A percentile compares a stretch with the other conserved stretches of the same genome.
These are phyloP conservation scores for Sarcodon aspratus DNA, from an alignment of 768 basidiomycete species.

Conservation along the genomic window DNA sequence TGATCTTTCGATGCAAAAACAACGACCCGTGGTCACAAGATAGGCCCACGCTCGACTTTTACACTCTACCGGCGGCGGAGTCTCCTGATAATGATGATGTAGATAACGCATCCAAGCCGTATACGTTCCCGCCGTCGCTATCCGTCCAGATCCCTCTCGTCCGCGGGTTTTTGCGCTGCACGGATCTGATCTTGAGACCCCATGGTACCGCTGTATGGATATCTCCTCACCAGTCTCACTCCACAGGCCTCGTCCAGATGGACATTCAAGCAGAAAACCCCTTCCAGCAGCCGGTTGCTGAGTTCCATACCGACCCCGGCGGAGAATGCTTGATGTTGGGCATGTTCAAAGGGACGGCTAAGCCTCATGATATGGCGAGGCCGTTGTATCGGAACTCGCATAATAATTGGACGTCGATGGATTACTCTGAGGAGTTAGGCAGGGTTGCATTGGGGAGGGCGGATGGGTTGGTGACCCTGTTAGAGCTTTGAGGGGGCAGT, in stretches of 20 bases:
- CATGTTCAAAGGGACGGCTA: too few relatives aligned
- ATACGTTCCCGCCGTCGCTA: constrained; percentile 39
- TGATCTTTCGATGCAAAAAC: constrained; percentile 49
- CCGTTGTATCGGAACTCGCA: too few relatives aligned
- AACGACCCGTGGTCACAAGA: constrained; percentile 50
- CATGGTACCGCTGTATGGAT: constrained; percentile 56
- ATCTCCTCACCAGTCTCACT: constrained; percentile 35
- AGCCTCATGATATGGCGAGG: too few relatives aligned
- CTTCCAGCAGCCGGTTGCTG: too few relatives aligned
- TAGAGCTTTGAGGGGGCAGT: constrained; percentile 19
- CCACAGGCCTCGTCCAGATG: constrained; percentile 23
- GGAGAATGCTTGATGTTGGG: too few relatives aligned
- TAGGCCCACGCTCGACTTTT: constrained; percentile 36
- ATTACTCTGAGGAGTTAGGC: constrained; percentile 49
- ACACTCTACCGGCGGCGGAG: constrained; percentile 28
- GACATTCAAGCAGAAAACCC: constrained; percentile 10
- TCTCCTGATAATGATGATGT: constrained; percentile 11
- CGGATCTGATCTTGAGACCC: constrained; percentile 38
- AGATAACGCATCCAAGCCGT: constrained; percentile 13
- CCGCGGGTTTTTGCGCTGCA: constrained; percentile 44
- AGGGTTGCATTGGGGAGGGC: constrained; percentile 41
- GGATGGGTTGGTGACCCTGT: constrained; percentile 32
- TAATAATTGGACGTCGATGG: constrained; percentile 42
- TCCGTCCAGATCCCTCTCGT: constrained; percentile 19
- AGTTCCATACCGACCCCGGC: too few relatives aligned